A percentile compares a stretch with the other conserved stretches of the same genome.
Conservation (phyloP, 148 eudicot species). For the Heliosperma pusillum region DNA sequence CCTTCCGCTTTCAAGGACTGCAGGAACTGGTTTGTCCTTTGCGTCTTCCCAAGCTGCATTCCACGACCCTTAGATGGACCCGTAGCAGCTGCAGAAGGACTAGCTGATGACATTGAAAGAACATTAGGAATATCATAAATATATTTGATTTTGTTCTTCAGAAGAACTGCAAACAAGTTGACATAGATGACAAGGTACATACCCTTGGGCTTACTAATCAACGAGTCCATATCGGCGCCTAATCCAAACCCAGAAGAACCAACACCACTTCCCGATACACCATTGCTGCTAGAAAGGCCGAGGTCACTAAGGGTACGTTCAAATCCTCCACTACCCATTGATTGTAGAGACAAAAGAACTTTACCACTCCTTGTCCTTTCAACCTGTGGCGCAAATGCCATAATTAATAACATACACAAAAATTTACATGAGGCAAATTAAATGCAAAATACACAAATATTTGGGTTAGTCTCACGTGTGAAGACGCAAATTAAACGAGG, state of each 20-base stretch:
- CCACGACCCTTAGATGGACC: slow-evolving; percentile 83
- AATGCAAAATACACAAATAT: too few relatives aligned
- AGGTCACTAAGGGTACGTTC: slow-evolving; percentile 62
- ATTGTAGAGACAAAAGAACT: slow-evolving; percentile 62
- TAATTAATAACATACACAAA: background rate
- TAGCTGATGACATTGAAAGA: slow-evolving; percentile 34
- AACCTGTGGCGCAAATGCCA: slow-evolving; percentile 36
- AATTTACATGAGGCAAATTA: background rate
- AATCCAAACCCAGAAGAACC: slow-evolving; percentile 46
- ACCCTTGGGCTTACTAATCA: slow-evolving; percentile 75
- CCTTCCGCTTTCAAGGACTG: slow-evolving; percentile 94
- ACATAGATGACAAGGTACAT: slow-evolving; percentile 2
- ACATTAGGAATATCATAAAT: background rate
- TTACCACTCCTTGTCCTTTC: slow-evolving; percentile 69
- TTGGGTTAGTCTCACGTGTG: too few relatives aligned
- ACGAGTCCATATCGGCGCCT: slow-evolving; percentile 55
- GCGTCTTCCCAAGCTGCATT: slow-evolving; percentile 83
- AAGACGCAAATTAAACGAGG: background rate
- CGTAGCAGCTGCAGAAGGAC: slow-evolving; percentile 58
- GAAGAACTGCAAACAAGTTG: slow-evolving; percentile 8
- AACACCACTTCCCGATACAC: slow-evolving; percentile 67
- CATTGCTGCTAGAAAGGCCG: slow-evolving; percentile 51
- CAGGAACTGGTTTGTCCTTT: slow-evolving; percentile 73
- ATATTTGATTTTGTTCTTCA: too few relatives aligned
- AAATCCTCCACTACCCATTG: slow-evolving; percentile 66